Percentiles rank a stretch among this genome's conserved stretches.
Conservation (phyloP, 441 rosid species). For the Rhodomyrtus psidioides region DNA sequence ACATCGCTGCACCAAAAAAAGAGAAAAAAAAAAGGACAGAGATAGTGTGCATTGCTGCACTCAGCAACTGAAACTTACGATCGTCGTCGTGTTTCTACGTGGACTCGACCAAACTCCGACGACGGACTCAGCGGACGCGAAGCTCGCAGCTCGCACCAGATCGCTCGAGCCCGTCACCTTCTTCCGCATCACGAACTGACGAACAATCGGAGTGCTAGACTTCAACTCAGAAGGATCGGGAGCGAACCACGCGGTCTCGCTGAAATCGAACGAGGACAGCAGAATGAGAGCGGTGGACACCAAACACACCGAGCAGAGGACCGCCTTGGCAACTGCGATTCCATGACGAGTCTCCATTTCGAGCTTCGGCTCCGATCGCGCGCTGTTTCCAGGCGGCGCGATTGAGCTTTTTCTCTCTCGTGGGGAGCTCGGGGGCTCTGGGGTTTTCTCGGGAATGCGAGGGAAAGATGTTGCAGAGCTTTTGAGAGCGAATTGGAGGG, state of each 20-base stretch:
- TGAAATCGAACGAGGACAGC: neutral
- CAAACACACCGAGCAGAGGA: neutral
- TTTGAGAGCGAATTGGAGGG: neutral
- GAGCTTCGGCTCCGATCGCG: too few relatives aligned
- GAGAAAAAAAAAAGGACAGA: neutral
- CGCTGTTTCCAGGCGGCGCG: neutral
- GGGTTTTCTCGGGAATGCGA: slow-evolving; percentile 8
- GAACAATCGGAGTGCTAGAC: slow-evolving; percentile 1
- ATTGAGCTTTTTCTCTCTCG: neutral
- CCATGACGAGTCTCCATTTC: neutral
- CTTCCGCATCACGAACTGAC: slow-evolving; percentile 9
- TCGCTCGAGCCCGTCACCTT: slow-evolving; percentile 8
- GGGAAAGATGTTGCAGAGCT: neutral
- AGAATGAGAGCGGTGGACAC: neutral
- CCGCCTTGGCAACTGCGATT: neutral
- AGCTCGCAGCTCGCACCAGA: slow-evolving; percentile 15
- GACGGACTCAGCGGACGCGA: neutral
- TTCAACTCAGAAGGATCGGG: neutral
- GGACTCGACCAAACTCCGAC: neutral
- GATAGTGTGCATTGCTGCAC: neutral
- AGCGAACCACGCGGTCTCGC: slow-evolving; percentile 1
- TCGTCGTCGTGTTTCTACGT: slow-evolving; percentile 1
- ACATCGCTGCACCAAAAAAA: neutral
- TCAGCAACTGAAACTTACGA: slow-evolving; percentile 4
- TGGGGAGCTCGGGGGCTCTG: slow-evolving; percentile 7